phyloP scores from a whole-genome alignment of 1,139 yeast genomes.

The Pneumocystis oryctolagi region DNA sequence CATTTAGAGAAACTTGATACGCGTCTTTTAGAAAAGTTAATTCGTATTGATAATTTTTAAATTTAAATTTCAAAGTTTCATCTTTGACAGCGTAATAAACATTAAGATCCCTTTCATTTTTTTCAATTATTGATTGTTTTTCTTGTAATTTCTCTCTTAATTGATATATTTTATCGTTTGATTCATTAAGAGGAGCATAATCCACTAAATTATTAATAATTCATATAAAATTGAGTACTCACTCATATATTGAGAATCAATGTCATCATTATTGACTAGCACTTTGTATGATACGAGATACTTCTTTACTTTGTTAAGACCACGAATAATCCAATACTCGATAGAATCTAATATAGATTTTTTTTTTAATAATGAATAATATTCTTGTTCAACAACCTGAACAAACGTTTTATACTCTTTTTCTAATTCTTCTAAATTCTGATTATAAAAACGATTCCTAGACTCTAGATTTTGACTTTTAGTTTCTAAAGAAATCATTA shows the following conservation, averaged over 20 bases:
- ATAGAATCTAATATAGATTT: neutral
- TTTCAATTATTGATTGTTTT: neutral
- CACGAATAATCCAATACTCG: neutral
- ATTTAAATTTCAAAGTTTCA: neutral
- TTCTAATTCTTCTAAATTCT: neutral
- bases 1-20: constrained; percentile 31
- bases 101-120: neutral
- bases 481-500: neutral
- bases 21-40: constrained; percentile 45
- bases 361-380: neutral
- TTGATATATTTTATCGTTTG: neutral
- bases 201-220: neutral
- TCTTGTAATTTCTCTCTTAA: neutral
- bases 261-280: neutral
- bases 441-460: neutral
- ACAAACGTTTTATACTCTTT: neutral
- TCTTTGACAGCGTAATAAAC: neutral
- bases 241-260: neutral
- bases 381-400: neutral
- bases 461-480: neutral
- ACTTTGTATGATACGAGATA: neutral
- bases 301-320: neutral
- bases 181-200: neutral
- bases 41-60: constrained; percentile 39
- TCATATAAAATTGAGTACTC: neutral